Percentiles rank a stretch among this genome's conserved stretches.
Evolutionary conservation across 805 yeast species (phyloP).

Genomic region (Candida tammaniensis): DNA sequence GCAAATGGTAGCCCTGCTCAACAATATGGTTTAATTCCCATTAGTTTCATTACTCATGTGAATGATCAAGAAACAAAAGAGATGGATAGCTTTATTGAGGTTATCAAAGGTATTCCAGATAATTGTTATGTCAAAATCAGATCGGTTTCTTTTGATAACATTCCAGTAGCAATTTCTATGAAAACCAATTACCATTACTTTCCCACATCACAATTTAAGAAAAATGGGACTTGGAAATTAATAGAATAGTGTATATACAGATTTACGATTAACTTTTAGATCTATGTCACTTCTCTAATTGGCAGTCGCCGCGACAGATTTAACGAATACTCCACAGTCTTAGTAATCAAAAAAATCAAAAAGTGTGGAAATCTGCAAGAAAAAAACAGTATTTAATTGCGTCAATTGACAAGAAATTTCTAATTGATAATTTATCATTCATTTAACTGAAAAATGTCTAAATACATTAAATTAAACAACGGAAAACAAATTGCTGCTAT

Average conservation of each 20-base stretch:
- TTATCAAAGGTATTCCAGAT: conserved; percentile 71
- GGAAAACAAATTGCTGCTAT: conserved; percentile 8
- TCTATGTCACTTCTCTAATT: too few species aligned
- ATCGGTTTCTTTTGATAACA: conserved; percentile 78
- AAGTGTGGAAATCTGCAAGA: too few species aligned
- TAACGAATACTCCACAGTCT: too few species aligned
- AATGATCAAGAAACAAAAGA: conserved; percentile 74
- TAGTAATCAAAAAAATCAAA: too few species aligned
- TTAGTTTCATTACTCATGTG: conserved; percentile 86
- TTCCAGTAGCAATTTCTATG: conserved; percentile 81
- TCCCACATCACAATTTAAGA: conserved; percentile 64
- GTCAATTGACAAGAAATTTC: too few species aligned
- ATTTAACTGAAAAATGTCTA: too few species aligned
- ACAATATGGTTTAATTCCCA: conserved; percentile 73
- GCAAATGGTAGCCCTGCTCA: conserved; percentile 83
- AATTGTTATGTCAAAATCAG: conserved; percentile 78
- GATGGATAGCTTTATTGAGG: conserved; percentile 61
- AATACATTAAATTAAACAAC: conserved; percentile 8
- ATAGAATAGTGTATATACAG: too few species aligned
- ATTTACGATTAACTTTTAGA: too few species aligned
- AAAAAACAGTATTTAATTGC: too few species aligned
- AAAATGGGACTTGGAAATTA: conserved; percentile 48
- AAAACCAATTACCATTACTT: conserved; percentile 89
- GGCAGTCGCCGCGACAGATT: too few species aligned
- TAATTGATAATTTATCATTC: too few species aligned